Percentiles rank a stretch among this genome's conserved stretches.
Evolutionary conservation across 257 asterid species (phyloP).

Genomic region (Petunia secreta): DNA sequence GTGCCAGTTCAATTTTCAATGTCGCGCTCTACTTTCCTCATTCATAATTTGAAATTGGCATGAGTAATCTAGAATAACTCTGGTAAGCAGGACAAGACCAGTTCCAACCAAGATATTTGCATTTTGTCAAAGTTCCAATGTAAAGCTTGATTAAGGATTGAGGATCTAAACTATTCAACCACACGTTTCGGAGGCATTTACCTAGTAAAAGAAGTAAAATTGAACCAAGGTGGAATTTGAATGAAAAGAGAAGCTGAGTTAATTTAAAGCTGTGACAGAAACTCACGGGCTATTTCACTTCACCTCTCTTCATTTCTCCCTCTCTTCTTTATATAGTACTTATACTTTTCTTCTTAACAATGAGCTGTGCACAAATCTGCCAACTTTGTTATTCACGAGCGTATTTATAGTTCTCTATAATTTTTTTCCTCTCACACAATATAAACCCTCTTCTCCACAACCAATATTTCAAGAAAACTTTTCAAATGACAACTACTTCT

Average conservation of each 20-base stretch:
- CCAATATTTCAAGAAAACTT: background rate
- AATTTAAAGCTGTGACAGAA: constrained; percentile 48
- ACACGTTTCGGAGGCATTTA: too few species aligned
- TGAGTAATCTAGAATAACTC: too few species aligned
- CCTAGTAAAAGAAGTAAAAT: background rate
- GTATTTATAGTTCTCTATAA: constrained; percentile 50
- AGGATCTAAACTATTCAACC: too few species aligned
- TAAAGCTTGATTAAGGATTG: too few species aligned
- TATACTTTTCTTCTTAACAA: background rate
- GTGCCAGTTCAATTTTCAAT: too few species aligned
- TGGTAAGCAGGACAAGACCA: too few species aligned
- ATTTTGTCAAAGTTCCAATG: too few species aligned
- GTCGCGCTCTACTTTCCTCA: too few species aligned
- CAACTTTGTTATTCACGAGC: constrained; percentile 41
- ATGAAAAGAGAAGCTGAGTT: constrained; percentile 17
- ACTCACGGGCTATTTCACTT: constrained; percentile 78
- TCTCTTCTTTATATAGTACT: constrained; percentile 34
- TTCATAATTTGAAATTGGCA: too few species aligned
- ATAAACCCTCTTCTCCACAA: background rate
- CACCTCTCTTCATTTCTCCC: constrained; percentile 17
- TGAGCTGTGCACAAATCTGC: constrained; percentile 41
- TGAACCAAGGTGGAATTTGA: background rate
- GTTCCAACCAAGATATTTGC: too few species aligned
- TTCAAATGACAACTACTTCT: constrained; percentile 30
- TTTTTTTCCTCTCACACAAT: constrained; percentile 2